These are phyloP conservation scores for Sugiyamaella japonica DNA, from an alignment of 1,139 yeast species.

Conservation along the genomic window DNA sequence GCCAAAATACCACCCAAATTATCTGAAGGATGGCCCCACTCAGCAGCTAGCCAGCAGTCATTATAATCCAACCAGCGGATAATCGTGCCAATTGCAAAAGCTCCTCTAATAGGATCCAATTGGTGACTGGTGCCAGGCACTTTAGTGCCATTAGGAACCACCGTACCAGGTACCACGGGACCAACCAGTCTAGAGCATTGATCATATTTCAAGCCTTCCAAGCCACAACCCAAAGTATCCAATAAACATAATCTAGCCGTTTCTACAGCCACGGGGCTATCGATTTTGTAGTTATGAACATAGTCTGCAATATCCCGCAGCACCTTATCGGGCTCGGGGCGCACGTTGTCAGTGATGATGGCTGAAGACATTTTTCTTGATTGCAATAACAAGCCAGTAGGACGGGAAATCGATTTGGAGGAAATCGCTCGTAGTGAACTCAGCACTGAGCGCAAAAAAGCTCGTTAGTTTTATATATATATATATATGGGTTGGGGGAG, in stretches of 20 bases:
- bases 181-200: conserved; percentile 52
- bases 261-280: conserved; percentile 50
- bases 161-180: conserved; percentile 57
- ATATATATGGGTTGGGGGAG: too few species aligned
- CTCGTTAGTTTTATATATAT: too few species aligned
- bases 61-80: conserved; percentile 62
- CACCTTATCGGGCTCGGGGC: conserved; percentile 53
- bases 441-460: conserved; percentile 13
- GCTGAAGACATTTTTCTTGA: conserved; percentile 29
- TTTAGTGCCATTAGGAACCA: conserved; percentile 54
- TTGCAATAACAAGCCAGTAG: conserved; percentile 3
- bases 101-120: conserved; percentile 58
- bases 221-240: conserved; percentile 60
- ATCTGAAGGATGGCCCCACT: conserved; percentile 67
- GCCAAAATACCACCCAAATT: conserved; percentile 59
- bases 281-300: conserved; percentile 50
- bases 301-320: conserved; percentile 52
- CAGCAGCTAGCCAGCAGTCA: conserved; percentile 66
- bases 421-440: conserved; percentile 9
- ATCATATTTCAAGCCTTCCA: conserved; percentile 57
- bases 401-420: conserved; percentile 6
- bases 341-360: conserved; percentile 46
- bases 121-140: conserved; percentile 54
- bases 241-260: conserved; percentile 56
- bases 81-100: conserved; percentile 56